Conservation (phyloP, 768 basidiomycete species). For the Strobilomyces echinocephalus region DNA sequence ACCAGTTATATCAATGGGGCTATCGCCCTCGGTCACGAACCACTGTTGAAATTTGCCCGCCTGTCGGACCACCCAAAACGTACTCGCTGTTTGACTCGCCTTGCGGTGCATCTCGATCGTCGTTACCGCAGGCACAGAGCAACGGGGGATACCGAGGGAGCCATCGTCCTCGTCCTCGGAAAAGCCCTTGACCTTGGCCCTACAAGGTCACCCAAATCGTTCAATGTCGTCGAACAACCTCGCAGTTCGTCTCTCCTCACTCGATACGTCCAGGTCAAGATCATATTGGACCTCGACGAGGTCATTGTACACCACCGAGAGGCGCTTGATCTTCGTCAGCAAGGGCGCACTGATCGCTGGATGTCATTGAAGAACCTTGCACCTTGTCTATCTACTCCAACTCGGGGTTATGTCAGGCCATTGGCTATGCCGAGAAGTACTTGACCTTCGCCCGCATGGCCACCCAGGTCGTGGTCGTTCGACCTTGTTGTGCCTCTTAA, state of each 20-base stretch:
- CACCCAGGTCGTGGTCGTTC: no score
- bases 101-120: not conserved
- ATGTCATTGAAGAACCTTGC: no score
- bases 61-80: not conserved
- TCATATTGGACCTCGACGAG: not conserved
- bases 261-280: not conserved
- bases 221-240: not conserved
- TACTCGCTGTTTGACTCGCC: not conserved
- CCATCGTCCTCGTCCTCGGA: not conserved
- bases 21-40: not conserved
- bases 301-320: not conserved
- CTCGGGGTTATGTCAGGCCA: no score
- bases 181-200: not conserved
- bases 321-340: not conserved
- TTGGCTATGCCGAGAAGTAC: no score
- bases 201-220: not conserved
- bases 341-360: no score
- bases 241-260: not conserved
- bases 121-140: not conserved
- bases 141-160: not conserved
- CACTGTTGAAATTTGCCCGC: not conserved
- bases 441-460: no score
- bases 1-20: not conserved
- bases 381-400: no score
- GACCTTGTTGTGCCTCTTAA: no score